Conservation (phyloP, 257 asterid species). For the Solanum sejunctum region DNA sequence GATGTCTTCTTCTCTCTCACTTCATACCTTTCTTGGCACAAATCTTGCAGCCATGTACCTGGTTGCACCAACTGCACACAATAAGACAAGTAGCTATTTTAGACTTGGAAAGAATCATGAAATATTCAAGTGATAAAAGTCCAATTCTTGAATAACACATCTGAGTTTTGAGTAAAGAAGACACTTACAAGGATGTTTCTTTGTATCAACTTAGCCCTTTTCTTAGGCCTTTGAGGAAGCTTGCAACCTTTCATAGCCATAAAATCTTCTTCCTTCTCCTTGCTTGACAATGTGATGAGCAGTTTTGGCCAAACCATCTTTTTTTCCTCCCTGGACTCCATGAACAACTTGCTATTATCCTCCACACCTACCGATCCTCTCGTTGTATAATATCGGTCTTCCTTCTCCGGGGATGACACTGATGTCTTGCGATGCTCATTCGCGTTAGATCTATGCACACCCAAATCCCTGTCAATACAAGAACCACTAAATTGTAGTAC, state of each 20-base stretch:
- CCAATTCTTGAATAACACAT: not conserved
- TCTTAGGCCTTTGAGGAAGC: conserved; percentile 43
- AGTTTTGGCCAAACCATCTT: conserved; percentile 29
- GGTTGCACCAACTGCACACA: conserved; percentile 32
- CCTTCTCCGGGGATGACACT: conserved; percentile 67
- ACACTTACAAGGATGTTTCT: conserved; percentile 22
- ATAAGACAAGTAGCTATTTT: not conserved
- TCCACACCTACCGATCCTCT: conserved; percentile 69
- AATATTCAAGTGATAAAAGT: not conserved
- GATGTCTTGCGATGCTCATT: conserved; percentile 42
- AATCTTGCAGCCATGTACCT: conserved; percentile 36
- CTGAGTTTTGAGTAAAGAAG: not conserved
- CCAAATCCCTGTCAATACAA: conserved; percentile 44
- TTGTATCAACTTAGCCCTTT: conserved; percentile 29
- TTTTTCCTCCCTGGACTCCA: conserved; percentile 26
- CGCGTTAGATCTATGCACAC: conserved; percentile 35
- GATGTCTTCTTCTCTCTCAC: conserved; percentile 43
- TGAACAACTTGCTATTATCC: conserved; percentile 36
- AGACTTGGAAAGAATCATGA: not conserved
- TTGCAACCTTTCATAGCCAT: conserved; percentile 39
- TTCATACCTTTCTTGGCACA: conserved; percentile 42
- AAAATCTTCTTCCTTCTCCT: conserved; percentile 36
- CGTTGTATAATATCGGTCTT: conserved; percentile 72
- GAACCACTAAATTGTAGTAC: not conserved
- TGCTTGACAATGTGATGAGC: conserved; percentile 20